Base-by-base conservation (phyloP, 768 basidiomycete species). In the Suillus alpinus region DNA sequence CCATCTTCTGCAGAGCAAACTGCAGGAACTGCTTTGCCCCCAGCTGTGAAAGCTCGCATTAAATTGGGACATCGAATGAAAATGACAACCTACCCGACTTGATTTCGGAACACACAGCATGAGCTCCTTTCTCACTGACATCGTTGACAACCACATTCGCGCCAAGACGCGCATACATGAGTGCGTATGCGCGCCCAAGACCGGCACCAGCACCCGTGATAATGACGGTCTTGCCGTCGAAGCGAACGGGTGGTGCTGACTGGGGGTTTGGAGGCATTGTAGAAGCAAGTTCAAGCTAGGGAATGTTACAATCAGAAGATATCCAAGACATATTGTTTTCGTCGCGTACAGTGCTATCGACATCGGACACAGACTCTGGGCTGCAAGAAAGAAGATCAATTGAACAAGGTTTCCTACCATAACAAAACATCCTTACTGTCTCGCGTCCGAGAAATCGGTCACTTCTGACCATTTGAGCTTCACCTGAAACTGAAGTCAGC, bases 141-240 rank as follows among this genome's bases (percentile, higher is more conserved):
- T 99, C 97, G 71, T 98, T 99, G 46, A 98, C 86, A 49, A 98
- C 91, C 36, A 99, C 92, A 67, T 97, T 97, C 10, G 94, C 96
- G n/a, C 97, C 96, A 9, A 95, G 86, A 58, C 84, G 86, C 29
- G 83, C 92, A 69, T 90, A 98, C 91, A 98, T 92, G 46, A 89
- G 81, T 0, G 97, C 92, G 70, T 98, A 97, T 2, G 86, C 84
- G 32, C 97, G 87, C 18, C 97, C 97, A 34, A 99, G 86, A 57
- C 96, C 97, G 31, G 91, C 93, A 44, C 96, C 96, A 7, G 95
- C 92, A 41, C 96, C 97, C 2, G 97, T 98, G 66, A 98, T 83
- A 67, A 99, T 87, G 61, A 91, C 92, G 12, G 94, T 96, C 78
- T 98, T 89, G 16, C 87, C 90, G 62, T 92, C 90, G 71, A 90